Percentiles rank a stretch among this genome's conserved stretches.
Evolutionary conservation across 164 flowering plant genomes (phyloP).

Genomic region (Vitis riparia): DNA sequence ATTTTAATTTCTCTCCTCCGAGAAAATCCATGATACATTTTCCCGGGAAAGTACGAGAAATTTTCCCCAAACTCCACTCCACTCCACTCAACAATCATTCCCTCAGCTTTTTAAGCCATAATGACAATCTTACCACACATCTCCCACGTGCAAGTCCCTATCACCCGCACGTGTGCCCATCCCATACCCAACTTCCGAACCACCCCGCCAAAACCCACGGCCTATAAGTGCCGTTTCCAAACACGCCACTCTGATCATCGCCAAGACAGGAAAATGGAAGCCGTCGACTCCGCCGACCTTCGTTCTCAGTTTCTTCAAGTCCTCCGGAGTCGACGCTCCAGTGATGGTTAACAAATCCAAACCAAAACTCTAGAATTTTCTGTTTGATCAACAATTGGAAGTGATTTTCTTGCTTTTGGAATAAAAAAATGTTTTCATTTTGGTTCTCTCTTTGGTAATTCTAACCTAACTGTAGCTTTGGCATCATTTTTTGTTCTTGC

Average conservation of each 20-base stretch:
- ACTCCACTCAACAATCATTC: not conserved
- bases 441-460: constrained; percentile 1
- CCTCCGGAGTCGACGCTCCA: constrained; percentile 55
- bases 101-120: not conserved
- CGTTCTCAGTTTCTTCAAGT: constrained; percentile 49
- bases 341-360: constrained; percentile 19
- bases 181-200: not conserved
- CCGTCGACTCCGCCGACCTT: constrained; percentile 27
- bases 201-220: constrained; percentile 14
- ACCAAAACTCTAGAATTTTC: not conserved
- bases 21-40: too few species aligned
- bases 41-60: too few species aligned
- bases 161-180: constrained; percentile 2
- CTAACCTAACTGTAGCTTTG: too few species aligned
- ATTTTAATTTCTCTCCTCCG: too few species aligned
- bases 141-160: not conserved
- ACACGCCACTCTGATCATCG: not conserved
- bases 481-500: too few species aligned
- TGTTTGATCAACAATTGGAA: not conserved
- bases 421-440: not conserved
- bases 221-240: constrained; percentile 14
- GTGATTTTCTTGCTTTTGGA: constrained; percentile 1
- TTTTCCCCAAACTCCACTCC: too few species aligned
- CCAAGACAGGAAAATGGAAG: constrained; percentile 12
- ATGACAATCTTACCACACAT: not conserved